Evolutionary conservation across 805 yeast species (phyloP), one percentile per base, ranked within the genome.

Genomic region (Kodamaea nitidulidarum): DNA sequence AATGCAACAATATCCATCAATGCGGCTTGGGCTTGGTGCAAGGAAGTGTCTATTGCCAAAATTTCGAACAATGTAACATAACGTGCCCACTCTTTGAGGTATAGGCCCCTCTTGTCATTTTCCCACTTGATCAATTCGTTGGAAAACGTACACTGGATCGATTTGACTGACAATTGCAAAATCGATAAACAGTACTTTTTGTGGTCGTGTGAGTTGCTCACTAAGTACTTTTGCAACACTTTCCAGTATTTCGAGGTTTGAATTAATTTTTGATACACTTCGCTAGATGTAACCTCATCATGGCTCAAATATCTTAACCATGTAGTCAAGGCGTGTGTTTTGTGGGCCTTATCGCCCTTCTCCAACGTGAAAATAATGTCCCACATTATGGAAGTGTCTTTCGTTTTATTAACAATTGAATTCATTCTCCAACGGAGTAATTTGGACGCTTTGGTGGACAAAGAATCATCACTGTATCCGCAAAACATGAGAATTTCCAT

Each of bases 21-120:
- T 0, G 93, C 91, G 9, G 87, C 95, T 48, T 81, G 80, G 0
- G 90, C 79, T 58, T 90, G 96, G 50, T 90, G 88, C 50, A 86
- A 61, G 0, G 96, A 84, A 0, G 96, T 79, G 55, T 88, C 96
- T 28, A 88, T 72, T 1, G 88, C 93, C 18, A 86, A 62, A 34
- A 88, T 84, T 52, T 88, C 96, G 50, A 77, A 83, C 10, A 88
- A 60, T 0, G 95, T 85, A 18, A 78, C 68, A 51, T 70, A 88
- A 42, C 85, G 71, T 31, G 76, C 70, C 96, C 96, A 88, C 15
- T 78, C 73, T 4, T 60, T 63, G 14, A 75, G 51, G 30, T 68
- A 65, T 14, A 40, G 40, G 0, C 56, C 60, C 1, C 39, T 44
- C 7, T 56, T 43, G 1, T 50, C 27, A 1, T 42, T 38, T n/a